phyloP scores from a whole-genome alignment of 352 stramenopile genomes.

The Pythium scleroteichum region DNA sequence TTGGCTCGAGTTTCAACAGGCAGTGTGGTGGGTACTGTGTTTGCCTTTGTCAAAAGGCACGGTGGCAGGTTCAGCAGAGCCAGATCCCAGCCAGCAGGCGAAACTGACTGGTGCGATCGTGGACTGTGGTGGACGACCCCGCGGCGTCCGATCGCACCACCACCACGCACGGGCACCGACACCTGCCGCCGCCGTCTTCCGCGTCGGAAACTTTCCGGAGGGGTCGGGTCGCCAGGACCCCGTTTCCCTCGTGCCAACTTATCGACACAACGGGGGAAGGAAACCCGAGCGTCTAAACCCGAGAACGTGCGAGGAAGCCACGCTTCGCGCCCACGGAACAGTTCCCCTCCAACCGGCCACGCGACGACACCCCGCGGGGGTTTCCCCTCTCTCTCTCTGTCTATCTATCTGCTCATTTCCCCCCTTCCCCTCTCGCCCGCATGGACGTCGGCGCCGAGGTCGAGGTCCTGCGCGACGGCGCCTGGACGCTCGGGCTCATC shows the following conservation, averaged over 20 bases:
- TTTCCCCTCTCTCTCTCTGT: not conserved
- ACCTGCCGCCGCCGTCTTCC: not conserved
- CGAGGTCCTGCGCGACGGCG: constrained; percentile 51
- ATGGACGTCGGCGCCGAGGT: constrained; percentile 75
- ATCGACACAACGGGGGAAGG: too few relatives aligned
- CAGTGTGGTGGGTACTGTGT: too few relatives aligned
- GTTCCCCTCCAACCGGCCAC: constrained; percentile 9
- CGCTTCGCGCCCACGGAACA: too few relatives aligned
- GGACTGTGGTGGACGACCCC: constrained; percentile 16
- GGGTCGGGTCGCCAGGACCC: too few relatives aligned
- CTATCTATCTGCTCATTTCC: not conserved
- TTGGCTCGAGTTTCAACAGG: too few relatives aligned
- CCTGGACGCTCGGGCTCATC: constrained; percentile 53
- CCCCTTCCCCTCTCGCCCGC: not conserved
- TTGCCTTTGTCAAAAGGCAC: constrained; percentile 12
- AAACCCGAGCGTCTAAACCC: not conserved
- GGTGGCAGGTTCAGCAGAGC: constrained; percentile 21
- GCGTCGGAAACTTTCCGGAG: not conserved
- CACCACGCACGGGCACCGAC: not conserved
- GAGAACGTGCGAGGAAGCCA: constrained; percentile 15
- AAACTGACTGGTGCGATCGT: constrained; percentile 26
- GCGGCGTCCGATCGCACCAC: constrained; percentile 4
- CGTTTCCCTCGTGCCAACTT: too few relatives aligned
- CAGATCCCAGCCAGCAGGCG: constrained; percentile 12
- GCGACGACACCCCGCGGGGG: not conserved